Evolutionary conservation across 2,329 filamentous ascomycete genomes (phyloP).

Genomic region (Cryphonectria carpinicola): DNA sequence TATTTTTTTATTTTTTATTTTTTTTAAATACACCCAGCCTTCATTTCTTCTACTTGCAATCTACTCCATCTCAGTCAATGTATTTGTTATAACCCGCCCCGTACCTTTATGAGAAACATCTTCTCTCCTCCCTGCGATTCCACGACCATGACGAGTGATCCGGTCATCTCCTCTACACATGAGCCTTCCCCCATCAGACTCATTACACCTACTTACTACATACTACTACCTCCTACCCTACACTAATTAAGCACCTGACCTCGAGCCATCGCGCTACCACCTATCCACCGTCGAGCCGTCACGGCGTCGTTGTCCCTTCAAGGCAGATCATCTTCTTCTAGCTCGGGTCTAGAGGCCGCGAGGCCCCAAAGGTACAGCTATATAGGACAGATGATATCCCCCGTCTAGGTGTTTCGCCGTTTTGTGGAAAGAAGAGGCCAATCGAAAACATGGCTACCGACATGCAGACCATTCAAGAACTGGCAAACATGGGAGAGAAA

Average conservation of each 20-base stretch:
- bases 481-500: background rate
- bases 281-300: background rate
- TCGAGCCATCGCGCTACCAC: background rate
- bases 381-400: background rate
- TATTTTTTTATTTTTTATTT: background rate
- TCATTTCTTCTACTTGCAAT: background rate
- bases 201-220: background rate
- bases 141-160: background rate
- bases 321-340: constrained; percentile 4
- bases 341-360: constrained; percentile 10
- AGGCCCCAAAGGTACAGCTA: constrained; percentile 17
- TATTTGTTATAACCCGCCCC: background rate
- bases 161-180: background rate
- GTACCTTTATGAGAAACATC: background rate
- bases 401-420: background rate
- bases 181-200: background rate
- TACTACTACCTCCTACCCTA: background rate
- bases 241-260: background rate
- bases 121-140: background rate
- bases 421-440: background rate
- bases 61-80: background rate
- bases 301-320: constrained; percentile 29
- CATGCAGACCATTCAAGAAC: background rate
- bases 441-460: background rate
- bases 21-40: background rate